Percentiles rank a stretch among this genome's conserved stretches.
Evolutionary conservation across 163 green algal genomes (phyloP).

Genomic region (Coccomyxa subellipsoidea): DNA sequence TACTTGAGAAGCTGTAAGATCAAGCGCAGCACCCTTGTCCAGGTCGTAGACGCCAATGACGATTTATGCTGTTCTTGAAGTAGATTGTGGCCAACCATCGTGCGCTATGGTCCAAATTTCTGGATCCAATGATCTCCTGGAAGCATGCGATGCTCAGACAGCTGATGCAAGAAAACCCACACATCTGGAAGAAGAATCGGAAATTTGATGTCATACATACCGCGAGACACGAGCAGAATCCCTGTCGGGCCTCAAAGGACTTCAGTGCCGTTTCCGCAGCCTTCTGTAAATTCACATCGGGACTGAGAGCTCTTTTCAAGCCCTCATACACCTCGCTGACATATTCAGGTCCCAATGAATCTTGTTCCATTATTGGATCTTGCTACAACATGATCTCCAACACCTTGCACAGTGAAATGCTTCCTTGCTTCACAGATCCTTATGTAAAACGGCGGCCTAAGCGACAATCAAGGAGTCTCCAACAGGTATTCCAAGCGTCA

Average conservation of each 20-base stretch:
- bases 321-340: conserved; percentile 47
- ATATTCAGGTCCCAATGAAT: conserved; percentile 29
- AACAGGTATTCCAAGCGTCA: too few relatives aligned
- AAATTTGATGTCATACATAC: too few relatives aligned
- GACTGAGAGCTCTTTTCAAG: conserved; percentile 54
- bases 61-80: conserved; percentile 86
- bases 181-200: too few relatives aligned
- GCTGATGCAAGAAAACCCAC: too few relatives aligned
- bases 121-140: conserved; percentile 78
- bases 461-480: too few relatives aligned
- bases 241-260: conserved; percentile 50
- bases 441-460: too few relatives aligned
- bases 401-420: too few relatives aligned
- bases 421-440: too few relatives aligned
- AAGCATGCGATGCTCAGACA: not conserved
- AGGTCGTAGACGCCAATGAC: conserved; percentile 66
- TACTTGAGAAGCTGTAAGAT: not conserved
- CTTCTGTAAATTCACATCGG: conserved; percentile 55
- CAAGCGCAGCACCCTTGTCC: conserved; percentile 12
- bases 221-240: conserved; percentile 86
- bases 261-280: conserved; percentile 65
- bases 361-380: not conserved
- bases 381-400: not conserved
- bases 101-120: conserved; percentile 64
- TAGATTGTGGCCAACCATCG: conserved; percentile 87